Percentiles rank a stretch among this genome's conserved stretches.
These are phyloP conservation scores for Acanthamoeba rhysodes DNA, from an alignment of 208 protist genomes.

Conservation along the genomic window DNA sequence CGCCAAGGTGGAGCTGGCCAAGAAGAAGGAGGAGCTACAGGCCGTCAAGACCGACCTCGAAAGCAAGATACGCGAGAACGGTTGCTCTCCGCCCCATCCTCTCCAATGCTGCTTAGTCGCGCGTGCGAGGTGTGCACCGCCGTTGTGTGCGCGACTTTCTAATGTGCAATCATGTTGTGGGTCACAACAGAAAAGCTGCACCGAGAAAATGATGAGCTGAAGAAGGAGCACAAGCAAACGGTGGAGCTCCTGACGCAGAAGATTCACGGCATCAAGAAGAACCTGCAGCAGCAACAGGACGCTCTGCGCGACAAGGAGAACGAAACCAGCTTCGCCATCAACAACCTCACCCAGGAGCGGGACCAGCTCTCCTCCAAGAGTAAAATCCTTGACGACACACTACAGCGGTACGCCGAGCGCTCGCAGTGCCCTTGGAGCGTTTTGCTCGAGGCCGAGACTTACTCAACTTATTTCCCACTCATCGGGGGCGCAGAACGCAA, in stretches of 20 bases:
- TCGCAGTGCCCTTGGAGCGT: background rate
- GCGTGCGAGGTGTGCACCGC: too few species aligned
- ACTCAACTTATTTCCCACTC: background rate
- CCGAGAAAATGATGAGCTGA: conserved; percentile 8
- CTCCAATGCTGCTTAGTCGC: background rate
- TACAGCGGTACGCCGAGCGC: background rate
- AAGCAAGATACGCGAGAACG: conserved; percentile 60
- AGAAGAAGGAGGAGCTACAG: conserved; percentile 57
- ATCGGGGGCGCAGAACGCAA: conserved; percentile 18
- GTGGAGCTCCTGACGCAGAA: conserved; percentile 43
- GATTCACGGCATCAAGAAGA: conserved; percentile 56
- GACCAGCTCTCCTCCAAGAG: conserved; percentile 44
- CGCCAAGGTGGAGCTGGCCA: conserved; percentile 33
- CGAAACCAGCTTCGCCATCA: background rate
- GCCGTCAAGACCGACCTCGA: conserved; percentile 8
- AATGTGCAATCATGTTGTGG: background rate
- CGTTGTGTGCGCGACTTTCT: background rate
- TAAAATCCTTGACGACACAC: conserved; percentile 15
- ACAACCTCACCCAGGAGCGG: conserved; percentile 18
- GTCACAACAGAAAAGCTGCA: conserved; percentile 53
- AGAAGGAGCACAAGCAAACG: conserved; percentile 27
- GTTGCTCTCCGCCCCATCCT: background rate
- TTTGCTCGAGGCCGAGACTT: background rate
- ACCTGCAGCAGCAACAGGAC: conserved; percentile 21
- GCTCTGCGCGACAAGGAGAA: conserved; percentile 22